Evolutionary conservation across 2,329 filamentous ascomycete genomes (phyloP).

Genomic region (Neonectria magnoliae): DNA sequence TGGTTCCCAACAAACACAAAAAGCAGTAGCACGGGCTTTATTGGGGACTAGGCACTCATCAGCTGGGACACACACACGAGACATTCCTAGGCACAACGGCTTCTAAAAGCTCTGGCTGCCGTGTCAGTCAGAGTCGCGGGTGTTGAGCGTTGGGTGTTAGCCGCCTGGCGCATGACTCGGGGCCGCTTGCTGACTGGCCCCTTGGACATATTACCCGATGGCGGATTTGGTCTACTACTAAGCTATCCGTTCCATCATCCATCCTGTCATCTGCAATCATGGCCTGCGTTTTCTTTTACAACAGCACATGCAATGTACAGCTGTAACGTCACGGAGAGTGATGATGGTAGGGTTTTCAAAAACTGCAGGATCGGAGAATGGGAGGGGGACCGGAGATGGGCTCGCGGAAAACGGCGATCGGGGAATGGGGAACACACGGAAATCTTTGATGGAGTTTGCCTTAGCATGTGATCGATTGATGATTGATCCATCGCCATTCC

Average conservation of each 20-base stretch:
- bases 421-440: slow-evolving; percentile 7
- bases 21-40: slow-evolving; percentile 5
- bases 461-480: slow-evolving; percentile 40
- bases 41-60: slow-evolving; percentile 8
- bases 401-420: neutral
- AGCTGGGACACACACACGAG: slow-evolving; percentile 14
- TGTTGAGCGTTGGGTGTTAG: neutral
- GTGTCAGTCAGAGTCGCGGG: neutral
- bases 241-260: neutral
- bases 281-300: neutral
- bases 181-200: neutral
- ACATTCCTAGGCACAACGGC: neutral
- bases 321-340: too few species aligned
- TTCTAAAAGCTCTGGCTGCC: neutral
- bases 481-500: slow-evolving; percentile 16
- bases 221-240: too few species aligned
- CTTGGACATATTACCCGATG: neutral
- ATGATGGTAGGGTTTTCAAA: neutral
- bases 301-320: neutral
- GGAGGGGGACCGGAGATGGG: neutral
- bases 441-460: slow-evolving; percentile 7
- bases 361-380: neutral
- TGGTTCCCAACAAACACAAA: slow-evolving; percentile 5
- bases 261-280: neutral
- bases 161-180: slow-evolving; percentile 18